These are phyloP conservation scores for Rachicladosporium sp. DNA, from an alignment of 2,329 filamentous ascomycete species.

Conservation along the genomic window DNA sequence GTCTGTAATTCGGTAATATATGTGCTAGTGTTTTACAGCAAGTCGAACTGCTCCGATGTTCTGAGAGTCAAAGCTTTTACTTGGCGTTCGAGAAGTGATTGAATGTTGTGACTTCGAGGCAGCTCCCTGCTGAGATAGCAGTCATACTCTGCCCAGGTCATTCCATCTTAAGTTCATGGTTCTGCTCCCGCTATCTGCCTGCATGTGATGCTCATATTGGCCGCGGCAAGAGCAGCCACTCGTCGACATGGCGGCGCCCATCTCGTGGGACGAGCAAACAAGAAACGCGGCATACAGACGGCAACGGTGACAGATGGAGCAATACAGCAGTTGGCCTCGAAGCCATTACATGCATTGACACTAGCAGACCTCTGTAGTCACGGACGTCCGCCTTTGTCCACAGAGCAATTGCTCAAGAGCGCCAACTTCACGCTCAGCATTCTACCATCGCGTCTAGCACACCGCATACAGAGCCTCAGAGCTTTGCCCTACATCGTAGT, in stretches of 20 bases:
- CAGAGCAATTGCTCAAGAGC: conserved; percentile 68
- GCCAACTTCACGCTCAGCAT: conserved; percentile 93
- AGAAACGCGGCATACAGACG: conserved; percentile 23
- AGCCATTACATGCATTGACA: conserved; percentile 68
- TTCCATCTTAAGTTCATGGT: no score
- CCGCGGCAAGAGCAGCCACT: no score
- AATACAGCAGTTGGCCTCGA: conserved; percentile 64
- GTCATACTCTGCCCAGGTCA: no score
- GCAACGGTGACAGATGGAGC: conserved; percentile 52
- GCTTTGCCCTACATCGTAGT: conserved; percentile 97
- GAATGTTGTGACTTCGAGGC: no score
- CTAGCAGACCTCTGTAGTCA: conserved; percentile 81
- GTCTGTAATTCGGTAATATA: no score
- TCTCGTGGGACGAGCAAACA: background rate
- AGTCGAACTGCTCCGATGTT: no score
- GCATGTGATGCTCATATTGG: no score
- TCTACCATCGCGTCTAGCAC: conserved; percentile 80
- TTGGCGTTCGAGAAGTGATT: no score
- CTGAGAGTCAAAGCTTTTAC: no score
- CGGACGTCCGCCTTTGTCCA: conserved; percentile 74
- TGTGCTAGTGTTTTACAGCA: no score
- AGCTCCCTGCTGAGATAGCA: no score
- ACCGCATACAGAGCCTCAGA: conserved; percentile 82
- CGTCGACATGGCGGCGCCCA: background rate
- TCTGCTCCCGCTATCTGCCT: no score